Evolutionary conservation across 2,329 filamentous ascomycete genomes (phyloP).

Genomic region (Chaetothyriales sp.): DNA sequence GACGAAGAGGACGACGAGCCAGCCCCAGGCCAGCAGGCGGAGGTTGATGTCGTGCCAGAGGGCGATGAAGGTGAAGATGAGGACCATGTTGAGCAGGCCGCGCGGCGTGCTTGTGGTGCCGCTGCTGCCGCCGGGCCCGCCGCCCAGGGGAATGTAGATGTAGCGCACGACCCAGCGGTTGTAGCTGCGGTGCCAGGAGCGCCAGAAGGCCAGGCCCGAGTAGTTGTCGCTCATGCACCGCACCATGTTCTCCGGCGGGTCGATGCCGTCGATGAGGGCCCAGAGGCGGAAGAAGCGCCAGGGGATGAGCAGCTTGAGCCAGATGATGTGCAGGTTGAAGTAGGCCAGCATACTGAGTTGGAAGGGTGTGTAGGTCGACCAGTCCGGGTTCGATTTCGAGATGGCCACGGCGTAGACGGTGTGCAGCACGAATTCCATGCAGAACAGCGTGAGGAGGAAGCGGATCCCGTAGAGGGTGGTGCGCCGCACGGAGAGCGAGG

Average conservation of each 20-base stretch:
- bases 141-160: constrained; percentile 82
- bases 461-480: constrained; percentile 71
- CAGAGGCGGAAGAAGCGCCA: constrained; percentile 99
- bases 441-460: constrained; percentile 62
- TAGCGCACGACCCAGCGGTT: constrained; percentile 93
- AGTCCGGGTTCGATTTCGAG: constrained; percentile 61
- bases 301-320: constrained; percentile 89
- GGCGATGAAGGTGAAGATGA: constrained; percentile 91
- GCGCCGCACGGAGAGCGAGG: constrained; percentile 53
- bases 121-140: constrained; percentile 29
- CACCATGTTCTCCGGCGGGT: constrained; percentile 96
- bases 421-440: constrained; percentile 84
- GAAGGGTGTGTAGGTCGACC: constrained; percentile 69
- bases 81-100: constrained; percentile 58
- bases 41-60: constrained; percentile 97
- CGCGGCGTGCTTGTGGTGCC: constrained; percentile 31
- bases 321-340: constrained; percentile 94
- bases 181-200: constrained; percentile 86
- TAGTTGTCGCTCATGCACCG: constrained; percentile 94
- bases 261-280: constrained; percentile 76
- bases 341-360: constrained; percentile 83
- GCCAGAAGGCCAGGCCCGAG: constrained; percentile 82
- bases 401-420: constrained; percentile 91
- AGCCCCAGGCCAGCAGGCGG: constrained; percentile 83
- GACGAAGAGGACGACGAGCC: constrained; percentile 89